Conservation (phyloP, 371 early-diverging fungal genomes). For the Lichtheimia ramosa region DNA sequence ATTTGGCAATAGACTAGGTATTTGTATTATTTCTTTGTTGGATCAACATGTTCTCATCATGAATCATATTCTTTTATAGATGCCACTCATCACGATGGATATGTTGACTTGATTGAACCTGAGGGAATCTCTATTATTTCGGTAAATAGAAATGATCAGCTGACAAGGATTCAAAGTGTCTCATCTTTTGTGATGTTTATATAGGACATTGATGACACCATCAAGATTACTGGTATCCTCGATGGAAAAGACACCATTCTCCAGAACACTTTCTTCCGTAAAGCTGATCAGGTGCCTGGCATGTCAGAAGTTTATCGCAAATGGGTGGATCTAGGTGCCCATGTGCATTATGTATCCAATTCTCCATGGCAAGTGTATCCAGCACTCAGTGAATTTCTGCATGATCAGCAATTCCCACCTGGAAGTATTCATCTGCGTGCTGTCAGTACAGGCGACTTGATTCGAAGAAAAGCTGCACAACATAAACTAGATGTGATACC, state of each 20-base stretch:
- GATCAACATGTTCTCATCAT: no score
- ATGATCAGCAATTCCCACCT: slow-evolving; percentile 32
- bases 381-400: slow-evolving; percentile 37
- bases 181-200: not conserved
- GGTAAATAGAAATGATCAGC: slow-evolving; percentile 12
- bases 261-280: slow-evolving; percentile 45
- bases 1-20: slow-evolving; percentile 15
- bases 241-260: slow-evolving; percentile 47
- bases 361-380: slow-evolving; percentile 53
- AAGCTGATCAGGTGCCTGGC: slow-evolving; percentile 38
- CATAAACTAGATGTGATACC: slow-evolving; percentile 41
- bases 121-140: slow-evolving; percentile 58
- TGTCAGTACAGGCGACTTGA: slow-evolving; percentile 32
- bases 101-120: slow-evolving; percentile 51
- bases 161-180: not conserved
- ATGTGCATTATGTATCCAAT: slow-evolving; percentile 52
- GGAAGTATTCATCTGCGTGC: slow-evolving; percentile 46
- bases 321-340: slow-evolving; percentile 35
- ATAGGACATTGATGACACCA: slow-evolving; percentile 64
- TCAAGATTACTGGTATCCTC: slow-evolving; percentile 56
- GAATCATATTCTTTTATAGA: not conserved
- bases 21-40: no score
- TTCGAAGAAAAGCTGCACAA: slow-evolving; percentile 31
- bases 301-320: slow-evolving; percentile 39
- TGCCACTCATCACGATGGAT: slow-evolving; percentile 27